Evolutionary conservation across 2,329 filamentous ascomycete genomes (phyloP).

Genomic region (Cylindrodendrum hubeiense): DNA sequence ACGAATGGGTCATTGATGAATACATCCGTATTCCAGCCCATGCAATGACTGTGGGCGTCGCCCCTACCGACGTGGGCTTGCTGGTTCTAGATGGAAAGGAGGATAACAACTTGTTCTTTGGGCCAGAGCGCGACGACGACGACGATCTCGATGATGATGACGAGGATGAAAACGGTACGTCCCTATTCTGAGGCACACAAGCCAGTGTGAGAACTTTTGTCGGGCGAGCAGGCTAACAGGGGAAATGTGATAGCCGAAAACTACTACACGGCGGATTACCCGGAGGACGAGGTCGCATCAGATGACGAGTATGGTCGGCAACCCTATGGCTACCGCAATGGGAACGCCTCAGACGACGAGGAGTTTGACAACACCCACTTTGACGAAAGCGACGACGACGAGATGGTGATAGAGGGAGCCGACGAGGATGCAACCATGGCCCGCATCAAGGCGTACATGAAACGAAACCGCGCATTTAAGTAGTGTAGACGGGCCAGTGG

Average conservation of each 20-base stretch:
- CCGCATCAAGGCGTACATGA: conserved; percentile 54
- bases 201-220: conserved; percentile 7
- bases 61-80: conserved; percentile 65
- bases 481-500: conserved; percentile 27
- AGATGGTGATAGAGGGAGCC: conserved; percentile 52
- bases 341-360: conserved; percentile 67
- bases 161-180: conserved; percentile 74
- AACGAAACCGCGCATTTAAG: conserved; percentile 47
- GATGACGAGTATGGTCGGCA: conserved; percentile 68
- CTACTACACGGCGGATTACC: conserved; percentile 84
- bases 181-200: conserved; percentile 1
- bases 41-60: conserved; percentile 60
- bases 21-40: conserved; percentile 72
- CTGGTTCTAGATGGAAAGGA: conserved; percentile 69
- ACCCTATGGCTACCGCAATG: conserved; percentile 66
- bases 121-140: conserved; percentile 70
- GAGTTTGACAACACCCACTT: conserved; percentile 61
- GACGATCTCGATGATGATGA: conserved; percentile 71
- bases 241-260: conserved; percentile 70
- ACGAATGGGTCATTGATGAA: conserved; percentile 72
- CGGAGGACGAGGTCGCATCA: conserved; percentile 81
- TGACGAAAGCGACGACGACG: conserved; percentile 53
- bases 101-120: conserved; percentile 72
- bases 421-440: conserved; percentile 55
- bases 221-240: conserved; percentile 29